A percentile compares a stretch with the other conserved stretches of the same genome.
Conservation (phyloP, 331 rosid genomes). For the Rosa hybrid region DNA sequence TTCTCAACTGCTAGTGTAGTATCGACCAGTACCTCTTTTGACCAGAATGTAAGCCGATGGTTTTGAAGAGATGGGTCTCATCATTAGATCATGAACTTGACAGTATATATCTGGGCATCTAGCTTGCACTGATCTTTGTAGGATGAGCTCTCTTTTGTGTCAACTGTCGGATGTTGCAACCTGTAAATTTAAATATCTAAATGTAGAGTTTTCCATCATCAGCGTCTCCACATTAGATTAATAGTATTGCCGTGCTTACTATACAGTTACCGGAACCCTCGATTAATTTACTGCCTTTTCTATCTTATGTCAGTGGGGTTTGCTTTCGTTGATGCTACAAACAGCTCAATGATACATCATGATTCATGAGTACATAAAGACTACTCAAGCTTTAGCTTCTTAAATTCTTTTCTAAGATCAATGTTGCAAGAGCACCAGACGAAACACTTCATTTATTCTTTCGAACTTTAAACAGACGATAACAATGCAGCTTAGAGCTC, state of each 20-base stretch:
- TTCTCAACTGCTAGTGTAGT: neutral
- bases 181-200: neutral
- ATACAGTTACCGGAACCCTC: too few species aligned
- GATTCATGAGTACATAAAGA: too few species aligned
- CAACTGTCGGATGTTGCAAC: neutral
- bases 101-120: neutral
- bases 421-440: too few species aligned
- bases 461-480: too few species aligned
- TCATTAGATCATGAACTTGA: neutral
- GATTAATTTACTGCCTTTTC: too few species aligned
- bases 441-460: too few species aligned
- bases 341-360: too few species aligned
- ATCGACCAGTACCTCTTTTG: neutral
- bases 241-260: too few species aligned
- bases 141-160: neutral
- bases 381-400: too few species aligned
- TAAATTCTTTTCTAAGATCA: too few species aligned
- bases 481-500: neutral
- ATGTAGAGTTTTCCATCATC: neutral
- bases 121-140: neutral
- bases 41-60: neutral
- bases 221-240: too few species aligned
- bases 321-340: neutral
- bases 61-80: neutral
- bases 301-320: neutral